Evolutionary conservation across 2,329 filamentous ascomycete genomes (phyloP).

Genomic region (Thelonectria rubi): DNA sequence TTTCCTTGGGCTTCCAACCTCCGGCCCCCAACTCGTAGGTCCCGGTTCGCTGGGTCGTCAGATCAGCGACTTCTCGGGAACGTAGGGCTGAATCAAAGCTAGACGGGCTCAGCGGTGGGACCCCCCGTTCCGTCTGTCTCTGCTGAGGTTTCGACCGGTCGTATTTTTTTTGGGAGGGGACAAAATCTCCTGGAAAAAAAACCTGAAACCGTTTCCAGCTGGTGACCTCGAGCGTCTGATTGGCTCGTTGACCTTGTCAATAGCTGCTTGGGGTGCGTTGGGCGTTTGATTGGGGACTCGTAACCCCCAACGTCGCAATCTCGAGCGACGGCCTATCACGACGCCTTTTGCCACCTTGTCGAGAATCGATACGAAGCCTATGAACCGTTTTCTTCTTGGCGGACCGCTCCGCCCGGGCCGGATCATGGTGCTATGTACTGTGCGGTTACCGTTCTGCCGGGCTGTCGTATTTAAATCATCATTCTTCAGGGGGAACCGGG

Average conservation of each 20-base stretch:
- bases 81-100: slow-evolving; percentile 27
- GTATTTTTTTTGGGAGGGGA: too few relatives aligned
- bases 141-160: background rate
- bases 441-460: background rate
- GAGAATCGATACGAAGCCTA: slow-evolving; percentile 5
- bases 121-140: slow-evolving; percentile 10
- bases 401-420: slow-evolving; percentile 24
- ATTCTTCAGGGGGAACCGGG: slow-evolving; percentile 9
- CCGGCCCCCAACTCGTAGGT: slow-evolving; percentile 12
- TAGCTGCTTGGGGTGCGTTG: slow-evolving; percentile 5
- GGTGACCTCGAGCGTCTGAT: slow-evolving; percentile 5
- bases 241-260: slow-evolving; percentile 3
- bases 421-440: slow-evolving; percentile 10
- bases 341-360: background rate
- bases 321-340: slow-evolving; percentile 19
- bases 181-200: background rate
- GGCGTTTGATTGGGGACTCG: slow-evolving; percentile 19
- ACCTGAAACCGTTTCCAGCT: background rate
- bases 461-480: background rate
- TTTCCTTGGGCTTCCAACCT: background rate
- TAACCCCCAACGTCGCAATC: slow-evolving; percentile 18
- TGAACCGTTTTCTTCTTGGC: slow-evolving; percentile 11
- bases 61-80: slow-evolving; percentile 15
- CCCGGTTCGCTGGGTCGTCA: slow-evolving; percentile 12
- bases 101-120: slow-evolving; percentile 13